phyloP scores from a whole-genome alignment of 148 eudicot species.

The Heliamphora exappendiculata region DNA sequence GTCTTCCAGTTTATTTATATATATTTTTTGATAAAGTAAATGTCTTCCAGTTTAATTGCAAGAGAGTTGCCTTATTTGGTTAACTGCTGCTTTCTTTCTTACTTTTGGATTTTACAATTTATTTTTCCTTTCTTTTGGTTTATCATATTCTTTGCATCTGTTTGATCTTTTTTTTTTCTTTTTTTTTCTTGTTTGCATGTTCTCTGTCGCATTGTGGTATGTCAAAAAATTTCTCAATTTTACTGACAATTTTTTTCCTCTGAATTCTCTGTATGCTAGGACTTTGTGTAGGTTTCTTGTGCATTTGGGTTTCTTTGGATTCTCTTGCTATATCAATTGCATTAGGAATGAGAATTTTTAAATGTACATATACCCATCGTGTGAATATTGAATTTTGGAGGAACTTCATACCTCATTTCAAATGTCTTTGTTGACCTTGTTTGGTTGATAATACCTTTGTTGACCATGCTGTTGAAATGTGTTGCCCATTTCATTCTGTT shows the following conservation, averaged over 20 bases:
- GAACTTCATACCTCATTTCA: background rate
- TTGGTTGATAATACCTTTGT: background rate
- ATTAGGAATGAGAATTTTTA: background rate
- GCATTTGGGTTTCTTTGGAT: background rate
- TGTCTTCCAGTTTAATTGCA: conserved; percentile 1
- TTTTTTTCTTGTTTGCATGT: background rate
- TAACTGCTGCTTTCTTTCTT: too few relatives aligned
- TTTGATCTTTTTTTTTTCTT: background rate
- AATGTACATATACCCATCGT: background rate
- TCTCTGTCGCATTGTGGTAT: background rate
- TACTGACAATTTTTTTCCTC: background rate
- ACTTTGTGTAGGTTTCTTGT: background rate
- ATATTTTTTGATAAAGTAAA: background rate
- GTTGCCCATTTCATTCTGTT: background rate
- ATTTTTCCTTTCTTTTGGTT: background rate
- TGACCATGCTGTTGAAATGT: background rate
- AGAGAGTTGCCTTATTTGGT: background rate
- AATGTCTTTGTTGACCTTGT: background rate
- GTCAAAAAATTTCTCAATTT: background rate
- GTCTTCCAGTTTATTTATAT: background rate
- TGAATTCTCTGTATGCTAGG: background rate
- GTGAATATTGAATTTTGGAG: background rate
- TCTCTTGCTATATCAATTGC: background rate
- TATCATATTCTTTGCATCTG: background rate
- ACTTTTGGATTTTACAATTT: background rate